Evolutionary conservation across 768 basidiomycete species (phyloP), one percentile per base, ranked within the genome.

Genomic region (Mrakia frigida): DNA sequence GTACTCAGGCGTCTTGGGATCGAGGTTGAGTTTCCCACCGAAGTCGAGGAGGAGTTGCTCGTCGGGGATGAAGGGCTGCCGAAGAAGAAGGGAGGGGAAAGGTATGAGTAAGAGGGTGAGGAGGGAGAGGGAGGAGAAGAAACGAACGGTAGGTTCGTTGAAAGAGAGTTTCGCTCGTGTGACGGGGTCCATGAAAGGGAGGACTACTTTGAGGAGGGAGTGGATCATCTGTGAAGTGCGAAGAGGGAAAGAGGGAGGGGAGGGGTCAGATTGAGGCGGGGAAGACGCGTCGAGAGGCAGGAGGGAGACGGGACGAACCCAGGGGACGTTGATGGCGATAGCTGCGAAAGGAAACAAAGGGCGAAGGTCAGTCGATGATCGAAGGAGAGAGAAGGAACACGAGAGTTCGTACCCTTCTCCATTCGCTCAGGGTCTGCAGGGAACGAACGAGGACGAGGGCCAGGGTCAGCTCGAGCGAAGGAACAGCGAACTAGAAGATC

Each of bases 251-350:
- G 28, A 46, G 9, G 33, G 23, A 25, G 43, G 25, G 6, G 39
- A 25, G 28, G 68, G 23, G 31, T 68, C 13, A 41, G 46, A 9
- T 25, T 25, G 14, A 41, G 25, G 65, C 2, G 10, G 23, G 65
- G 23, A 33, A 10, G 37, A 25, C 31, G 60, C 39, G 25, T 41
- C 65, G 39, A 41, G 18, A 6, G 21, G n/a, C 39, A 16, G 65
- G 39, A 68, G 25, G 7, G 65, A 25, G 33, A 21, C n/a, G 16
- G 6, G 46, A 41, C 65, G 68, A 28, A 75, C 68, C 63, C 63
- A 78, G 6, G 77, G 77, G 35, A 78, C 77, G 25, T 78, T 78
- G 73, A 78, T 68, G 7, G 77, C 77, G 41, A 78, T 74, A 21
- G 73, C 65, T 37, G 43, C n/a, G 13, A 21, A 18, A 2, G 41